Evolutionary conservation across 768 basidiomycete species (phyloP), one percentile per base, ranked within the genome.

Genomic region (Kwoniella sp.): DNA sequence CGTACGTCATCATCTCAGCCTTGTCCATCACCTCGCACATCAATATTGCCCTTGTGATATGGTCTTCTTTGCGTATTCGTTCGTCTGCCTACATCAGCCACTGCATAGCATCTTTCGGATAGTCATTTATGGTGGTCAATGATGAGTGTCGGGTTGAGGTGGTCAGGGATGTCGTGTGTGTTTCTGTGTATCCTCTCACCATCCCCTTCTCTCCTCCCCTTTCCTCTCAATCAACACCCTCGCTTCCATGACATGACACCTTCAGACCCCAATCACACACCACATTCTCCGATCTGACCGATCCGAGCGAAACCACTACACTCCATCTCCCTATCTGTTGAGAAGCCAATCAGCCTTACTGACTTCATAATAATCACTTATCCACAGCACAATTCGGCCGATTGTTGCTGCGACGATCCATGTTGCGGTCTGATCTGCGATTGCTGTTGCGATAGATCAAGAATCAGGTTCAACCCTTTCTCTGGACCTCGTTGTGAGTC

Each of bases 341-440:
- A 33, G 7, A 33, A 13, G 33, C 7, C 33, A 33, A 33, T 33
- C 6, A 33, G 33, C 33, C 7, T 6, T 33, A 33, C 40, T 44
- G 40, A 44, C 40, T 44, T 13, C 33, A 13, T 13, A 33, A 5
- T 33, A 6, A 5, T 33, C 33, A 33, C 33, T 49, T 5, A 19
- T 26, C 17, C 22, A 2, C 52, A 59, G 57, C 60, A 62, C 44
- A 47, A 55, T 51, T 62, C 60, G 8, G 44, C 47, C 33, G 54
- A 62, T 40, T 62, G 60, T 24, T 62, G 60, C 47, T 62, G 60
- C 26, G 60, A 62, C 33, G 60, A 62, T 48, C 44, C 40, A 36
- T 62, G 53, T 37, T 62, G 60, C 48, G 54, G 60, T n/a, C 60
- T 46, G 6, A 48, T 46, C 22, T 62, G 60, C 33, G 60, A 62